Base-by-base conservation (phyloP, 2,329 filamentous ascomycete species). In the Podosphaera leucotricha region DNA sequence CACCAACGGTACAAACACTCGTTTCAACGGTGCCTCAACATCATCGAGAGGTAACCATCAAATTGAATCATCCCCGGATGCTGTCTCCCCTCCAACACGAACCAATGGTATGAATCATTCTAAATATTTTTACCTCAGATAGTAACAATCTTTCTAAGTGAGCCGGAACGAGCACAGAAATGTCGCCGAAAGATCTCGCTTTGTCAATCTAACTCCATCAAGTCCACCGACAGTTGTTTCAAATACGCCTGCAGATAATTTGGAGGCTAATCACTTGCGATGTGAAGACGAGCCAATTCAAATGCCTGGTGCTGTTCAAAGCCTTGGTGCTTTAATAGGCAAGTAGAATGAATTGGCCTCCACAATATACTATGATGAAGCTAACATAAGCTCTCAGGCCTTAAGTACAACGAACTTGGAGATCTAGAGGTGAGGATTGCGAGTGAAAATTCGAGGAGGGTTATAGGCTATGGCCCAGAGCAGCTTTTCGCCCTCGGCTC, bases 201-300 rank as follows among this genome's bases (percentile, higher is more conserved):
- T 50, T n/a, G 41, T 53, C 7, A 46, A 49, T 10, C 46, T 28
- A 42, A 19, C 52, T 2, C 44, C 36, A 8, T 40, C 44, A 6
- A 48, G 50, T 2, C 44, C 50, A 15, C 53, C 52, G 20, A 44
- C 46, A 19, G 46, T 52, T 18, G 36, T 48, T 1, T 38, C 47
- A 1, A 48, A 49, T 3, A 41, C 41, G 21, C 41, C 46, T 3
- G 42, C 44, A 16, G 45, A 49, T 18, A 19, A 41, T 11, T 38
- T 24, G 8, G 7, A 41, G 35, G 21, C 46, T 44, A n/a, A 43
- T 39, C 46, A 11, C 15, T 16, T 42, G 8, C 15, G 46, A n/a
- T 55, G 52, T 36, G 53, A 55, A 41, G 52, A 55, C 39, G 53
- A 55, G 41, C 52, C 50, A 4, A 55, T 55, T 16, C 52, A 50